A percentile compares a stretch with the other conserved stretches of the same genome.
phyloP scores from a whole-genome alignment of 148 eudicot species.

The Agrostemma githago region DNA sequence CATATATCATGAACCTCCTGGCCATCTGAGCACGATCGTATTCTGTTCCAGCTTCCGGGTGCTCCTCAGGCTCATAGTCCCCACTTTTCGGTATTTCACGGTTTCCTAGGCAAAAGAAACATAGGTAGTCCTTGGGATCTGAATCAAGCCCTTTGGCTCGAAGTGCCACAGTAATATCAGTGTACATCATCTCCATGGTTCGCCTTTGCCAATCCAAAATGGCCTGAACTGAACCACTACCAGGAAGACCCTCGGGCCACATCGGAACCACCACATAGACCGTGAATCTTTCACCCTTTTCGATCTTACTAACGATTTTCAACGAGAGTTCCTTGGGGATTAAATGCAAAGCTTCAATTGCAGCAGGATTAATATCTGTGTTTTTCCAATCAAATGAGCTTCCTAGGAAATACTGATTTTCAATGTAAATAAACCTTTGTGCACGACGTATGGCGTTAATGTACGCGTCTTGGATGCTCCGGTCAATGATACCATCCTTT shows the following conservation, averaged over 20 bases:
- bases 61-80: conserved; percentile 37
- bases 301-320: conserved; percentile 51
- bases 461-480: conserved; percentile 50
- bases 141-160: conserved; percentile 38
- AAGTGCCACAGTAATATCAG: conserved; percentile 40
- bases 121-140: conserved; percentile 38
- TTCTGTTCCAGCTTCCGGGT: conserved; percentile 34
- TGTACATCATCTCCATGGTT: conserved; percentile 58
- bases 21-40: conserved; percentile 36
- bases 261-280: conserved; percentile 49
- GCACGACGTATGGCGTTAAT: conserved; percentile 53
- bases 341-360: conserved; percentile 35
- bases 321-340: conserved; percentile 46
- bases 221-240: conserved; percentile 44
- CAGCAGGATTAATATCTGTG: conserved; percentile 29
- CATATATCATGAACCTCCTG: conserved; percentile 49
- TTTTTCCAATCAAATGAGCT: conserved; percentile 44
- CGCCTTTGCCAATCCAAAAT: conserved; percentile 56
- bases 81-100: conserved; percentile 35
- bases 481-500: conserved; percentile 40
- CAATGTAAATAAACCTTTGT: conserved; percentile 42
- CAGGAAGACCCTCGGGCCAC: conserved; percentile 54
- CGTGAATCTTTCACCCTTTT: conserved; percentile 39
- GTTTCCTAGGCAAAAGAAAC: conserved; percentile 49
- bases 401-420: conserved; percentile 51